These are phyloP conservation scores for Termitomyces sp. DNA, from an alignment of 768 basidiomycete genomes.

Conservation along the genomic window DNA sequence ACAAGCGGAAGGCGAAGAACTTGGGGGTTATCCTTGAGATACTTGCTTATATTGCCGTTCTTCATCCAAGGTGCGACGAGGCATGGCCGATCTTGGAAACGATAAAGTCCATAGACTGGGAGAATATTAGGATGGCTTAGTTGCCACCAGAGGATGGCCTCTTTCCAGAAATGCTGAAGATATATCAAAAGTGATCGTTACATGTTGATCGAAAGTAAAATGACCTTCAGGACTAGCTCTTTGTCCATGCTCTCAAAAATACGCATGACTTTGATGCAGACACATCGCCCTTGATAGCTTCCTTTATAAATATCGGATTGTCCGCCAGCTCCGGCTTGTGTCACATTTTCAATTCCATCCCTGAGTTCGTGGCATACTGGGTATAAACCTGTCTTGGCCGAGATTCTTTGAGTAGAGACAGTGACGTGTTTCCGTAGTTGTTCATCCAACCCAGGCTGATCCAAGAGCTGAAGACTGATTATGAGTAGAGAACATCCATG, in stretches of 20 bases:
- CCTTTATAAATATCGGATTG: constrained; percentile 4
- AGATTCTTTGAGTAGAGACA: neutral
- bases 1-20: neutral
- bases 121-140: constrained; percentile 17
- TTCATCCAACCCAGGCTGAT: neutral
- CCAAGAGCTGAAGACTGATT: neutral
- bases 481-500: neutral
- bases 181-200: neutral
- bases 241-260: neutral
- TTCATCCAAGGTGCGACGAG: constrained; percentile 33
- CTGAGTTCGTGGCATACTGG: neutral
- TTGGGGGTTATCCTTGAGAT: neutral
- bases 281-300: neutral
- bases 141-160: constrained; percentile 10
- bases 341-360: neutral
- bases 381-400: neutral
- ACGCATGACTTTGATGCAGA: constrained; percentile 2
- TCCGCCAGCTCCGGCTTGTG: neutral
- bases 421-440: neutral
- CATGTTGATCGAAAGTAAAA: neutral
- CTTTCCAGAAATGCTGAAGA: constrained; percentile 5
- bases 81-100: constrained; percentile 19
- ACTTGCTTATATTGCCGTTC: constrained; percentile 21
- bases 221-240: neutral
- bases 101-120: constrained; percentile 27